phyloP scores from a whole-genome alignment of 1,284 basidiomycete species.

The Pisolithus thermaeus region DNA sequence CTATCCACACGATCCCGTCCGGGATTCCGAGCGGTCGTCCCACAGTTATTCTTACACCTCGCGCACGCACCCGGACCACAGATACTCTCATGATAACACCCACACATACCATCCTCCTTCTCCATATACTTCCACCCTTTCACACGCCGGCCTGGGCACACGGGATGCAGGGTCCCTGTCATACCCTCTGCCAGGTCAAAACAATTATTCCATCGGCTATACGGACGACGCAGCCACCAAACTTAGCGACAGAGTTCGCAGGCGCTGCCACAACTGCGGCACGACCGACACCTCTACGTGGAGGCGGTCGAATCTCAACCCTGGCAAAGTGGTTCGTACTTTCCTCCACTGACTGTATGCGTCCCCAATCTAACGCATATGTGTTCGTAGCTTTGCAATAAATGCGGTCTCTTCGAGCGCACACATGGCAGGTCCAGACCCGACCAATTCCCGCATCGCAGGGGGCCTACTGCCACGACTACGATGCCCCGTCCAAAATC shows the following conservation, averaged over 20 bases:
- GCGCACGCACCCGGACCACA: conserved; percentile 23
- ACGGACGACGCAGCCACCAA: conserved; percentile 75
- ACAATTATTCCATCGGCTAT: conserved; percentile 43
- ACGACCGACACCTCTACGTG: conserved; percentile 82
- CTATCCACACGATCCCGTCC: conserved; percentile 31
- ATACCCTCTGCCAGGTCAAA: conserved; percentile 34
- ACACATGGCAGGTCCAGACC: conserved; percentile 75
- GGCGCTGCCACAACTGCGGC: conserved; percentile 75
- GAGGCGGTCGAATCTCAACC: conserved; percentile 68
- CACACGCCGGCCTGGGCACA: conserved; percentile 14
- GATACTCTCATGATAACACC: conserved; percentile 27
- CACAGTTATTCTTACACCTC: conserved; percentile 27
- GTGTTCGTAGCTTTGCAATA: conserved; percentile 67
- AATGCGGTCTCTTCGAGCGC: conserved; percentile 77
- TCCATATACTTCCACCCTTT: conserved; percentile 23
- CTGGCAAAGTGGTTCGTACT: conserved; percentile 70
- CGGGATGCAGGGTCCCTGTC: conserved; percentile 23
- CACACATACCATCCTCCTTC: conserved; percentile 25
- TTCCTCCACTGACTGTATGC: not conserved
- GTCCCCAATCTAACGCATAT: conserved; percentile 6
- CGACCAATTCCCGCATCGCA: conserved; percentile 75
- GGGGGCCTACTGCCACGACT: conserved; percentile 54
- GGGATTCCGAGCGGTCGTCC: conserved; percentile 28
- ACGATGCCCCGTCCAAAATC: conserved; percentile 29
- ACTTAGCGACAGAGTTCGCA: conserved; percentile 65